Conservation (phyloP, 768 basidiomycete species). For the Phlegmacium glaucopus region DNA sequence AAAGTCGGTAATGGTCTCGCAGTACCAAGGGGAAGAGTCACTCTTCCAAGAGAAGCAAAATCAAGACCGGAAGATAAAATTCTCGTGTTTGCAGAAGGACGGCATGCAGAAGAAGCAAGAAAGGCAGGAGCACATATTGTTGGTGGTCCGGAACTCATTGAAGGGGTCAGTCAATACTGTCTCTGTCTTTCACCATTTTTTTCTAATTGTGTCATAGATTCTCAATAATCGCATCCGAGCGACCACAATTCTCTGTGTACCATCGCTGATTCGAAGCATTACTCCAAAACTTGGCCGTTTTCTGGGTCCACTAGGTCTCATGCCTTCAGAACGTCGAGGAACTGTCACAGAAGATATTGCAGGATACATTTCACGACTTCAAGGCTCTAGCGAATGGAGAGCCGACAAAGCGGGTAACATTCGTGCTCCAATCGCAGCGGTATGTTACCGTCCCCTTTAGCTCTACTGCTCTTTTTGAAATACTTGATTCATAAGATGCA, state of each 20-base stretch:
- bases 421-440: slow-evolving; percentile 76
- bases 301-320: slow-evolving; percentile 86
- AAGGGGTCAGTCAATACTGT: slow-evolving; percentile 57
- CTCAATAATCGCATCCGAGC: slow-evolving; percentile 71
- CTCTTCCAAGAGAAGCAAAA: slow-evolving; percentile 79
- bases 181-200: not conserved
- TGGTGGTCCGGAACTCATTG: slow-evolving; percentile 85
- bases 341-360: slow-evolving; percentile 90
- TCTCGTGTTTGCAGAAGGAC: slow-evolving; percentile 91
- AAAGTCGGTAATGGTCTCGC: slow-evolving; percentile 73
- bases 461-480: not conserved
- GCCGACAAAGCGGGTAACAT: slow-evolving; percentile 87
- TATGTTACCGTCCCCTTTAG: slow-evolving; percentile 29
- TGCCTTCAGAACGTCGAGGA: slow-evolving; percentile 93
- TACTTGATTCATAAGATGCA: no score
- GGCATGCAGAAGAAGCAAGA: slow-evolving; percentile 77
- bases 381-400: slow-evolving; percentile 89
- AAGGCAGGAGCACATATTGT: slow-evolving; percentile 88
- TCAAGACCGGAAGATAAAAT: slow-evolving; percentile 68
- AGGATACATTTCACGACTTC: slow-evolving; percentile 74
- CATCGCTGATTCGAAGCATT: slow-evolving; percentile 73
- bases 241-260: slow-evolving; percentile 82
- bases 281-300: slow-evolving; percentile 75
- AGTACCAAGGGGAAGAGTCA: slow-evolving; percentile 87
- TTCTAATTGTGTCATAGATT: slow-evolving; percentile 49